These are phyloP conservation scores for Pseudocercospora fijiensis DNA, from an alignment of 2,329 filamentous ascomycete species.

Conservation along the genomic window DNA sequence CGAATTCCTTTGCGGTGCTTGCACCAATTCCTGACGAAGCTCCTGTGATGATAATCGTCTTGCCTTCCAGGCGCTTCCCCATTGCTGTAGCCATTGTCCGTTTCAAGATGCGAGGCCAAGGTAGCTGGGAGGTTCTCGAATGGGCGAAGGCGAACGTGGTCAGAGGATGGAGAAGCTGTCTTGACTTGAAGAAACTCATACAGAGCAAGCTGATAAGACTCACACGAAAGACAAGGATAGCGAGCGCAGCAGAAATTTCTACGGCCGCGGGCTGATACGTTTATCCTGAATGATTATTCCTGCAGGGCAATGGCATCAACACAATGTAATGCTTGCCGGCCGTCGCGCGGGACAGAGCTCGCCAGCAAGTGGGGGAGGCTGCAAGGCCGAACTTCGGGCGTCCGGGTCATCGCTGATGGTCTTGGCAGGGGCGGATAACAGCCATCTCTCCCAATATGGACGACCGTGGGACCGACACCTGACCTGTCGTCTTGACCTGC, in stretches of 20 bases:
- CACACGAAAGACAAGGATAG: slow-evolving; percentile 5
- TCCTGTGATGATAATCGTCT: slow-evolving; percentile 88
- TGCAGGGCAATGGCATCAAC: neutral
- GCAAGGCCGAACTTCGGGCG: neutral
- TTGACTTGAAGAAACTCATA: slow-evolving; percentile 18
- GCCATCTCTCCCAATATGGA: too few relatives aligned
- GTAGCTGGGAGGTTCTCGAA: neutral
- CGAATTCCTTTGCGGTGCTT: slow-evolving; percentile 85
- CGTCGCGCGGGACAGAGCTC: slow-evolving; percentile 11
- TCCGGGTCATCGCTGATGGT: neutral
- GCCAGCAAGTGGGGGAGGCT: slow-evolving; percentile 2
- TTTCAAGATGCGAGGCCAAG: neutral
- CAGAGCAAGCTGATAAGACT: slow-evolving; percentile 9
- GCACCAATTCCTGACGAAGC: slow-evolving; percentile 90
- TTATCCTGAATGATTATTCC: slow-evolving; percentile 14
- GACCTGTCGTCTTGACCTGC: neutral
- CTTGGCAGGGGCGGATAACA: neutral
- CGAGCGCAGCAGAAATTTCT: slow-evolving; percentile 9
- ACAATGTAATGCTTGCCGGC: slow-evolving; percentile 5
- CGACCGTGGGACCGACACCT: neutral
- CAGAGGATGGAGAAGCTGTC: slow-evolving; percentile 17
- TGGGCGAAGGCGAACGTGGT: slow-evolving; percentile 9
- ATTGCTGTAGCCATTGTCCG: slow-evolving; percentile 66
- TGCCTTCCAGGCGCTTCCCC: slow-evolving; percentile 82
- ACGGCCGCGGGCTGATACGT: slow-evolving; percentile 18